Percentiles rank a stretch among this genome's conserved stretches.
These are phyloP conservation scores for Candida montana DNA, from an alignment of 805 yeast species.

Conservation along the genomic window DNA sequence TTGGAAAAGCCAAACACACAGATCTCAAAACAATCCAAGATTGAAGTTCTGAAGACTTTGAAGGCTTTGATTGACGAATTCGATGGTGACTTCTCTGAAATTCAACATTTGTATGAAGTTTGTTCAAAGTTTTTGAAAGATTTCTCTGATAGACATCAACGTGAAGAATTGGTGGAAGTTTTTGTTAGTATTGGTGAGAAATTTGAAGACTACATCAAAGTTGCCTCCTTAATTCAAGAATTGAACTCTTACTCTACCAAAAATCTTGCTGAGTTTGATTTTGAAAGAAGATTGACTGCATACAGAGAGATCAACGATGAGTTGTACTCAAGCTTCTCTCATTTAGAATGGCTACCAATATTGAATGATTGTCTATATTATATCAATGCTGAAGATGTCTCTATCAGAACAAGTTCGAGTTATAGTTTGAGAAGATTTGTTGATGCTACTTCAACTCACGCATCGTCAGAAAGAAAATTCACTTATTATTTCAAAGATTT, in stretches of 20 bases:
- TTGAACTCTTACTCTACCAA: slow-evolving; percentile 63
- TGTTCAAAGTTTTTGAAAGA: slow-evolving; percentile 54
- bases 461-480: slow-evolving; percentile 25
- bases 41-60: slow-evolving; percentile 52
- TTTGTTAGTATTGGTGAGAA: slow-evolving; percentile 54
- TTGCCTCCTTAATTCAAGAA: slow-evolving; percentile 51
- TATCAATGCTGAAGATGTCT: slow-evolving; percentile 69
- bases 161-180: slow-evolving; percentile 56
- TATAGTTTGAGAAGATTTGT: slow-evolving; percentile 57
- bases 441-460: slow-evolving; percentile 36
- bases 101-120: slow-evolving; percentile 42
- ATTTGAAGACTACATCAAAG: slow-evolving; percentile 37
- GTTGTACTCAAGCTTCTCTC: slow-evolving; percentile 36
- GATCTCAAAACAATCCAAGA: slow-evolving; percentile 47
- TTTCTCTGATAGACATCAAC: slow-evolving; percentile 54
- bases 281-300: slow-evolving; percentile 64
- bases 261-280: slow-evolving; percentile 72
- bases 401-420: slow-evolving; percentile 74
- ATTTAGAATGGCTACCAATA: slow-evolving; percentile 75
- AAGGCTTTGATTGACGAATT: slow-evolving; percentile 47
- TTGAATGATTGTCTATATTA: slow-evolving; percentile 62
- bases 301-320: slow-evolving; percentile 60
- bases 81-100: slow-evolving; percentile 47
- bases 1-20: slow-evolving; percentile 52
- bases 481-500: slow-evolving; percentile 42